Conservation (phyloP, 2,329 filamentous ascomycete species). For the Aspergillus versicolor region DNA sequence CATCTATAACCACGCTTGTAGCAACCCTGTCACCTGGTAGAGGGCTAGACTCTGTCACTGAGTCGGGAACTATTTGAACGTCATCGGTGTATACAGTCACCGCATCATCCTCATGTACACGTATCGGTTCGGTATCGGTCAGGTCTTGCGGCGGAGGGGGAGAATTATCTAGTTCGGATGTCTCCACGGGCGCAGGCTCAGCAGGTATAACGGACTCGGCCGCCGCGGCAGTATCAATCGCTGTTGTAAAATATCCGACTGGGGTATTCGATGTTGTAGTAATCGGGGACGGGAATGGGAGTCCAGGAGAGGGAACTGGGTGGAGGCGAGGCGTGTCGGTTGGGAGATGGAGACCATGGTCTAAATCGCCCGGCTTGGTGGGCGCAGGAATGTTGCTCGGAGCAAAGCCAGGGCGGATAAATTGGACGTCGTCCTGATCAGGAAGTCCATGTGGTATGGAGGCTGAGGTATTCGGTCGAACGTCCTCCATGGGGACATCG, state of each 20-base stretch:
- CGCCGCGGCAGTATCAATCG: slow-evolving; percentile 12
- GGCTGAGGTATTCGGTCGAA: slow-evolving; percentile 16
- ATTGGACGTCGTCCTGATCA: slow-evolving; percentile 5
- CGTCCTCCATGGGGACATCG: not conserved
- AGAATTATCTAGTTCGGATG: not conserved
- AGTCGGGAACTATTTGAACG: slow-evolving; percentile 1
- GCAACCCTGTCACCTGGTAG: not conserved
- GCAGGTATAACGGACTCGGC: slow-evolving; percentile 7
- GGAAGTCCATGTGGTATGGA: not conserved
- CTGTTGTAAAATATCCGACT: slow-evolving; percentile 33
- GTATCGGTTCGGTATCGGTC: not conserved
- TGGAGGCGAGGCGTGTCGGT: slow-evolving; percentile 39
- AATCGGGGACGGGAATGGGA: slow-evolving; percentile 42
- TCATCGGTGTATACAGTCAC: slow-evolving; percentile 4
- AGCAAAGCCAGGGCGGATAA: slow-evolving; percentile 5
- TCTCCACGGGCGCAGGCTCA: not conserved
- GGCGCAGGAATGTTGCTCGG: not conserved
- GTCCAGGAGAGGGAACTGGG: slow-evolving; percentile 40
- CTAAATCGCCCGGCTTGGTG: not conserved
- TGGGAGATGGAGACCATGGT: slow-evolving; percentile 19
- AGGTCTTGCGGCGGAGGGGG: not conserved
- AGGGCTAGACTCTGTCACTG: not conserved
- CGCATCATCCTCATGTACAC: not conserved
- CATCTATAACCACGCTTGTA: not conserved
- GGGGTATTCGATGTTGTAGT: slow-evolving; percentile 25